Base-by-base conservation (phyloP, 139 green algal genomes). In the Auxenochlorella pyrenoidosa region DNA sequence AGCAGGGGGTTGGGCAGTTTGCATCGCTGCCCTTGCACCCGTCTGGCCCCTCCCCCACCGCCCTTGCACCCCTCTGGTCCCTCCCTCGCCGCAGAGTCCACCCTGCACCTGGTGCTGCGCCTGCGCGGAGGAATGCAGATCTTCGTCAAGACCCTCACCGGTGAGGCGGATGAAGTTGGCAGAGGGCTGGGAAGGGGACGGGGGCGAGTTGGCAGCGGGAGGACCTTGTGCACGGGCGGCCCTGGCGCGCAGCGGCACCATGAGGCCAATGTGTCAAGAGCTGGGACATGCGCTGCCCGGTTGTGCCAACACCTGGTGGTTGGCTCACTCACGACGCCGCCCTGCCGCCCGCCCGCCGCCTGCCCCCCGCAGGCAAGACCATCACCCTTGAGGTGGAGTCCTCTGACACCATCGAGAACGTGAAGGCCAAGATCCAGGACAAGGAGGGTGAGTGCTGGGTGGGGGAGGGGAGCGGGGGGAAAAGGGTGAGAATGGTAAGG, bases 331-430 rank as follows among this genome's bases (percentile, higher is more conserved):
- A n/a, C n/a, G n/a, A n/a, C n/a, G n/a, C n/a, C n/a, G n/a, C n/a
- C n/a, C n/a, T n/a, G n/a, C n/a, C n/a, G n/a, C n/a, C n/a, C n/a
- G n/a, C 16, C 34, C 22, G 8, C n/a, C 15, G n/a, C 24, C n/a
- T 43, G 68, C n/a, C 68, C 5, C 21, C 98, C 21, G 96, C 96
- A 41, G 96, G 96, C 73, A 98, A 98, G 96, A 98, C 96, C 79
- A 98, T 98, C 92, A 98, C 96, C 28, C 92, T 98, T 12, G 96
- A 98, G 90, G 95, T 98, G 85, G 95, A 97, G 91, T 92, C 87
- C 54, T 88, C 59, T 32, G 94, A 97, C 88, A 97, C 94, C 30
- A 97, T 97, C 41, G 94, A 98, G 82, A 98, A 97, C 87, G 96
- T 99, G 54, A 99, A 99, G 94, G 88, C 90, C 51, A 98, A 99